Conservation (phyloP, 2,329 filamentous ascomycete genomes). For the Grosmannia clavigera region DNA sequence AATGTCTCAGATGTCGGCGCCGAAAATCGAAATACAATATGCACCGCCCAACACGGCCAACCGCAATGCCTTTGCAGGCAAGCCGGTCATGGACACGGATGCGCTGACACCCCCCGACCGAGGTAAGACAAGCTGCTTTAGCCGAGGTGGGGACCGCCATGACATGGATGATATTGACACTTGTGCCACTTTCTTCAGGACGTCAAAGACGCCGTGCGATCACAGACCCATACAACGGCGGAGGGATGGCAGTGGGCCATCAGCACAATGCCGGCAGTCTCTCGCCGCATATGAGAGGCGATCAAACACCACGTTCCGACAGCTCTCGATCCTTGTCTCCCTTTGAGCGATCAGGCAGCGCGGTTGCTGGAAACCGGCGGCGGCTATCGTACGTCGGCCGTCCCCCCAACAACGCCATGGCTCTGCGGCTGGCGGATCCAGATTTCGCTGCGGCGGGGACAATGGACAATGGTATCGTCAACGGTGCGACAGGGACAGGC, state of each 20-base stretch:
- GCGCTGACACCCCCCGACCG: conserved; percentile 72
- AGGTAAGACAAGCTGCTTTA: conserved; percentile 31
- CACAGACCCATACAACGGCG: conserved; percentile 47
- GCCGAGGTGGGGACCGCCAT: background rate
- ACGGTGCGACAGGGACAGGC: conserved; percentile 41
- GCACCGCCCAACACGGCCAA: conserved; percentile 57
- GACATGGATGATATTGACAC: background rate
- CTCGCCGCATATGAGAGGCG: conserved; percentile 38
- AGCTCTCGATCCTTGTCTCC: conserved; percentile 44
- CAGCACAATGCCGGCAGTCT: conserved; percentile 22
- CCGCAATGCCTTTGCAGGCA: conserved; percentile 52
- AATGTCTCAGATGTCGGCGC: conserved; percentile 66
- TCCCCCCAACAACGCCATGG: conserved; percentile 56
- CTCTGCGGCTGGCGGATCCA: conserved; percentile 83
- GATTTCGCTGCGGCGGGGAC: conserved; percentile 65
- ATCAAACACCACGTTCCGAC: conserved; percentile 30
- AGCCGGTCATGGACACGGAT: conserved; percentile 56
- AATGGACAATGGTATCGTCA: conserved; percentile 37
- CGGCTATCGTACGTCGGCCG: conserved; percentile 53
- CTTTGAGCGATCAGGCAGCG: conserved; percentile 38
- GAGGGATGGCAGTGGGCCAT: conserved; percentile 27
- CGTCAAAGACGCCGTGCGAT: conserved; percentile 41
- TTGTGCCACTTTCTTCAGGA: conserved; percentile 19
- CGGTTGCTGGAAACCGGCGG: conserved; percentile 33
- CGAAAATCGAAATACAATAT: conserved; percentile 88